These are phyloP conservation scores for Talaromyces sp. DNA, from an alignment of 2,329 filamentous ascomycete genomes.

Conservation along the genomic window DNA sequence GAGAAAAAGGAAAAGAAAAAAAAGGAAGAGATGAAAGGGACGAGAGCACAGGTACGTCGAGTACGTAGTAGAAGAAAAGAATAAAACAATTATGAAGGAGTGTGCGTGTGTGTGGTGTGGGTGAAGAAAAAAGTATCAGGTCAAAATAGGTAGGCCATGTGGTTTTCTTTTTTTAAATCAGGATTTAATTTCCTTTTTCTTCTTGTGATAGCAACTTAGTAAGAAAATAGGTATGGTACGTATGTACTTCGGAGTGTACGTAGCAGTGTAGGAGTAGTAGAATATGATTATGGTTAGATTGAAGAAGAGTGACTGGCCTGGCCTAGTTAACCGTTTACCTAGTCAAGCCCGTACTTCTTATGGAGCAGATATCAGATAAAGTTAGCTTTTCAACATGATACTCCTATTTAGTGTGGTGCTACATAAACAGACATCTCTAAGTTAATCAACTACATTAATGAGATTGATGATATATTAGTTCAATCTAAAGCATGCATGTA, in stretches of 20 bases:
- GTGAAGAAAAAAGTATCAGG: not conserved
- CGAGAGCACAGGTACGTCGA: constrained; percentile 3
- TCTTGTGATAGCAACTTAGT: constrained; percentile 4
- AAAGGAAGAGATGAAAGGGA: not conserved
- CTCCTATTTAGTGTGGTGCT: constrained; percentile 2
- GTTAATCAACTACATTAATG: not conserved
- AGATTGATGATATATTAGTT: not conserved
- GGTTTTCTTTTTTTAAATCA: constrained; percentile 16
- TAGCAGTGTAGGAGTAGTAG: constrained; percentile 8
- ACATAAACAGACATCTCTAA: not conserved
- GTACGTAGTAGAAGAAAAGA: constrained; percentile 8
- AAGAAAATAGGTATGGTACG: constrained; percentile 4
- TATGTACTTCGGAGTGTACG: constrained; percentile 7
- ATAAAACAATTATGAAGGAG: constrained; percentile 4
- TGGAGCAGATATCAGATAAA: not conserved
- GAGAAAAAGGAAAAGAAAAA: not conserved
- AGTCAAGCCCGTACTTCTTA: not conserved
- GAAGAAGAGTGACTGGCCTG: constrained; percentile 3
- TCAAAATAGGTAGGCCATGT: constrained; percentile 17
- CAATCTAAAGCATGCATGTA: constrained; percentile 7
- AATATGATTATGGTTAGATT: constrained; percentile 12
- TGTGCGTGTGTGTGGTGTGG: not conserved
- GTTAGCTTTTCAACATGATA: not conserved
- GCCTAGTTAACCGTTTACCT: not conserved
- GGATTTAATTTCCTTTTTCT: constrained; percentile 7